Evolutionary conservation across 495 filamentous ascomycete genomes (phyloP).

Genomic region (Podospora fimiseda): DNA sequence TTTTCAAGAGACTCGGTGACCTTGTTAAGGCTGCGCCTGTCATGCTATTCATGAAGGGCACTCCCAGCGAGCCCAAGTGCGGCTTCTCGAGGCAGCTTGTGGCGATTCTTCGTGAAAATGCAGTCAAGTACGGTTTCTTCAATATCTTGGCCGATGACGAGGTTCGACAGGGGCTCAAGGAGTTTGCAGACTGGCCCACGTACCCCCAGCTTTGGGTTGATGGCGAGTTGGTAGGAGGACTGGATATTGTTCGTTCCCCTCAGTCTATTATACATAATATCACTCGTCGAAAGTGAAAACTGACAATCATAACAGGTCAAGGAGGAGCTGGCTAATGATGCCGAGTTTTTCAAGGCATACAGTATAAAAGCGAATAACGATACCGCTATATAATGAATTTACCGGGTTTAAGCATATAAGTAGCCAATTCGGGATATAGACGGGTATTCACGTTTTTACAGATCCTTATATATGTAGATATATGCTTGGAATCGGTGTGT

Average conservation of each 20-base stretch:
- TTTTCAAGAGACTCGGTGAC: conserved; percentile 66
- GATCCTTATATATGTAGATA: no score
- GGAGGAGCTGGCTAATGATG: conserved; percentile 33
- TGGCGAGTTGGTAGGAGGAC: conserved; percentile 80
- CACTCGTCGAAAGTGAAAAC: no score
- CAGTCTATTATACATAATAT: no score
- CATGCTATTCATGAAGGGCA: conserved; percentile 98
- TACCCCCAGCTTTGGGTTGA: conserved; percentile 85
- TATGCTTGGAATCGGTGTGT: no score
- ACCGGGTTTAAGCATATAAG: no score
- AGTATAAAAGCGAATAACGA: conserved; percentile 42
- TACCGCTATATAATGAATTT: conserved; percentile 14
- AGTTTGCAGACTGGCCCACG: conserved; percentile 94
- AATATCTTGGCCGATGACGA: conserved; percentile 98
- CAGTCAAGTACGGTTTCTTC: conserved; percentile 96
- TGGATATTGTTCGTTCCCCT: conserved; percentile 92
- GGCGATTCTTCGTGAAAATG: conserved; percentile 72
- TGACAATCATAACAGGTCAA: conserved; percentile 30
- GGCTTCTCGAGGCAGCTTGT: conserved; percentile 91
- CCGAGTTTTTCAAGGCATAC: conserved; percentile 70
- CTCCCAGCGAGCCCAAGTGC: conserved; percentile 84
- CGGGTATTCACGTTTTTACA: no score
- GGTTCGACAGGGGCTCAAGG: conserved; percentile 90
- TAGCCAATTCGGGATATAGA: not conserved
- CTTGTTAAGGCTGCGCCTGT: conserved; percentile 92